phyloP scores from a whole-genome alignment of 2,329 filamentous ascomycete genomes.

The Juglanconis sp. region DNA sequence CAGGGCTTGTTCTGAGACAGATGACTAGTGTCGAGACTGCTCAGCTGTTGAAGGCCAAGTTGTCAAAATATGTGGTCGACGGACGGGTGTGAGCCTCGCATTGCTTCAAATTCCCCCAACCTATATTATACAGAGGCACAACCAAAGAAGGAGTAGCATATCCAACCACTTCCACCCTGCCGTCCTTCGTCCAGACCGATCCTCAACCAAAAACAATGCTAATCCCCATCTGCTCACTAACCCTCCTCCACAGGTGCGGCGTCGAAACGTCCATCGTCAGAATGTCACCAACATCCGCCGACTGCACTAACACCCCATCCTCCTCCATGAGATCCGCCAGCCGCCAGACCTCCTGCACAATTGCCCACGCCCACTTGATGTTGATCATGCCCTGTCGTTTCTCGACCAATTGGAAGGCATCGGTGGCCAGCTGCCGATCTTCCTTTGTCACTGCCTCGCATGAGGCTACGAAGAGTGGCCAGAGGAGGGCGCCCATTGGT shows the following conservation, averaged over 20 bases:
- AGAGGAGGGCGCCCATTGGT: constrained; percentile 62
- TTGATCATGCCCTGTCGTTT: constrained; percentile 63
- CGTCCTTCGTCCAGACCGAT: neutral
- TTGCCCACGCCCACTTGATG: constrained; percentile 58
- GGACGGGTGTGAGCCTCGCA: too few species aligned
- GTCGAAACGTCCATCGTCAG: neutral
- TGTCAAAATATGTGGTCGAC: too few species aligned
- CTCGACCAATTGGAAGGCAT: constrained; percentile 51
- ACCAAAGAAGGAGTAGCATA: neutral
- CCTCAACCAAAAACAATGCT: constrained; percentile 58
- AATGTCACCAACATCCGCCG: neutral
- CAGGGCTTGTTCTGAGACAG: too few species aligned
- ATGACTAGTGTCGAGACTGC: too few species aligned
- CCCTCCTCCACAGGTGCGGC: constrained; percentile 51
- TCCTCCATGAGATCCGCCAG: constrained; percentile 39
- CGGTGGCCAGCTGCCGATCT: constrained; percentile 50
- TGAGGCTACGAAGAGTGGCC: constrained; percentile 62
- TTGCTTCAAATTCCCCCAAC: too few species aligned
- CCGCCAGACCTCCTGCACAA: constrained; percentile 61
- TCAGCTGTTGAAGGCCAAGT: too few species aligned
- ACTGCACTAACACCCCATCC: constrained; percentile 1
- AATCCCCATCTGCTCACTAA: constrained; percentile 57
- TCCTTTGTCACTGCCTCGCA: constrained; percentile 52
- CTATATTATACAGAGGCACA: neutral
- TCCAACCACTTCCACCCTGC: neutral